Base-by-base conservation (phyloP, 148 eudicot genomes). In the Persicaria maculosa region DNA sequence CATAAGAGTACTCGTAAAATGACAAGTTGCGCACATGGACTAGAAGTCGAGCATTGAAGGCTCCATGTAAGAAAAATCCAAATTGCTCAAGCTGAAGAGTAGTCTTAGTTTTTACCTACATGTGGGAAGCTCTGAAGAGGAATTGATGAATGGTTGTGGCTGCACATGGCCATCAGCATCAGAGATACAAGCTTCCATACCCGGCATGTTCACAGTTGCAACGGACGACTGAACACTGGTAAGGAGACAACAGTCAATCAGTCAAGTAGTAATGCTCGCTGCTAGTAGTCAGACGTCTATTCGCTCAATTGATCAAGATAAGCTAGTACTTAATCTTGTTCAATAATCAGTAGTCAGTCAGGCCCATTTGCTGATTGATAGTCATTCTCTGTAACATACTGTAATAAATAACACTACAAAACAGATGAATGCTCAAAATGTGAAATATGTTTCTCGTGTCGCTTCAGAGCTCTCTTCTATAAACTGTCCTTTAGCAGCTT, bases 121-220 rank as follows among this genome's bases (percentile, higher is more conserved):
- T 19, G 31, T 58, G 64, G 64, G 64, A 20, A 59, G 22, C 19
- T 59, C 40, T 59, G 65, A 59, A 25, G 65, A 20, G 40, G 40
- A 31, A 31, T 31, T 20, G 43, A 59, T 59, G 65, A 59, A 22
- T 59, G 40, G 8, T 9, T 57, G 64, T 57, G 68, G 68, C 36
- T 12, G 68, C 44, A 62, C 68, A 62, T 62, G 68, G 68, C 16
- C 68, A 62, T 62, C 68, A 62, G 68, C 68, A 62, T 62, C 68
- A 62, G 6, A 62, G 68, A 62, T 36, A 62, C 68, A 62, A 31
- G n/a, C 68, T 62, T 62, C 68, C 68, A 62, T 62, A 62, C 68
- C 68, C 68, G 69, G 47, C 36, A 44, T 68, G 6, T 74, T 15
- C 68, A 74, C 6, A 73, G 47, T 31, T 22, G 0, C 55, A 68